A percentile compares a stretch with the other conserved stretches of the same genome.
These are phyloP conservation scores for Micractinium conductrix DNA, from an alignment of 139 green algal genomes.

Conservation along the genomic window DNA sequence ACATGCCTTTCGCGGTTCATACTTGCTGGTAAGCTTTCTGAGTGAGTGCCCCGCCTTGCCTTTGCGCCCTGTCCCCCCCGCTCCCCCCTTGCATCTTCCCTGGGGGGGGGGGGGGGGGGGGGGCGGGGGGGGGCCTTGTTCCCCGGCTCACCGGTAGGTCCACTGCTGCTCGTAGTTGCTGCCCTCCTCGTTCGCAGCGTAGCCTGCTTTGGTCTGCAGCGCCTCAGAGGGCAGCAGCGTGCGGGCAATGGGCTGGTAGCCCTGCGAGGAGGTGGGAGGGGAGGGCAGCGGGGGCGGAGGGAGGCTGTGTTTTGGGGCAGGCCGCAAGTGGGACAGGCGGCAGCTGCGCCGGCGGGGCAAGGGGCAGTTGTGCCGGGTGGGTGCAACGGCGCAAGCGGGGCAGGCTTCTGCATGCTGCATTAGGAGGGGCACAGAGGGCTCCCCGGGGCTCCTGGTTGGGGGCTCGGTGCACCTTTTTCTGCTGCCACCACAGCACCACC, in stretches of 20 bases:
- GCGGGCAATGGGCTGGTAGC: constrained; percentile 3
- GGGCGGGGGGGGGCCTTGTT: neutral
- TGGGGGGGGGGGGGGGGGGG: neutral
- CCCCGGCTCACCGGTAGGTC: neutral
- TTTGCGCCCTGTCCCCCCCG: no score
- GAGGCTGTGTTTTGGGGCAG: no score
- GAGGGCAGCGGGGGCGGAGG: no score
- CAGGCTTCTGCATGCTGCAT: neutral
- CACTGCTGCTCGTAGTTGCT: constrained; percentile 13
- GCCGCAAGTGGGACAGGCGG: no score
- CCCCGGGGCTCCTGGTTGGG: neutral
- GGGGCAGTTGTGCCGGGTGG: no score
- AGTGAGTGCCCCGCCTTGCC: no score
- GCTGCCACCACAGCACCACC: no score
- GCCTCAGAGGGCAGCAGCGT: neutral
- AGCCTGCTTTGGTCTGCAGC: neutral
- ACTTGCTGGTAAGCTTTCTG: no score
- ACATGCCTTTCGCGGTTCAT: no score
- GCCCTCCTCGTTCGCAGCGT: neutral
- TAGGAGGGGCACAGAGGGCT: neutral
- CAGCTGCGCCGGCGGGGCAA: no score
- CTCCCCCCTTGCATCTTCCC: no score
- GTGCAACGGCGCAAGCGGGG: neutral
- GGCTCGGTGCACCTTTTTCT: no score
- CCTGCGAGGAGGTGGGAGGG: neutral